Evolutionary conservation across 495 filamentous ascomycete species (phyloP).

Genomic region (Xylaria intraflava): DNA sequence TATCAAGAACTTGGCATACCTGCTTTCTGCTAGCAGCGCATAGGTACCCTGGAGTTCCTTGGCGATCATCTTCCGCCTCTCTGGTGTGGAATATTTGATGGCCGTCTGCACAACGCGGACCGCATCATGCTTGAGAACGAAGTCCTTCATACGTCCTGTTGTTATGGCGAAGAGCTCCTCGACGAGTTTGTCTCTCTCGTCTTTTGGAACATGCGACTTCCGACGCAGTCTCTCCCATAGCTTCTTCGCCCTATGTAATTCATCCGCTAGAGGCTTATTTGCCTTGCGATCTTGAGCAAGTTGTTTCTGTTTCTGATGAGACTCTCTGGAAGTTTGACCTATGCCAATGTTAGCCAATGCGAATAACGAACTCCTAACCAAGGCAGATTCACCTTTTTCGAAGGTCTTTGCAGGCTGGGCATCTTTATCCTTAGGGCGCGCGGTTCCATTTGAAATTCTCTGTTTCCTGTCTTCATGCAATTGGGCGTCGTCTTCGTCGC

Average conservation of each 20-base stretch:
- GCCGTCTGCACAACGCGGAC: constrained; percentile 93
- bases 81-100: constrained; percentile 83
- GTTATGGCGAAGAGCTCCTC: constrained; percentile 85
- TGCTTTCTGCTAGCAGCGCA: constrained; percentile 77
- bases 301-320: constrained; percentile 87
- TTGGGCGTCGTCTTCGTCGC: constrained; percentile 29
- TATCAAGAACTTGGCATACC: constrained; percentile 93
- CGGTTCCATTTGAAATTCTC: constrained; percentile 11
- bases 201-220: constrained; percentile 81
- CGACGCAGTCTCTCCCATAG: constrained; percentile 90
- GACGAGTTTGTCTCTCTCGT: constrained; percentile 80
- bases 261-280: constrained; percentile 84
- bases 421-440: constrained; percentile 4
- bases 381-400: constrained; percentile 26
- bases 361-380: not conserved
- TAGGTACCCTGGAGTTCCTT: constrained; percentile 82
- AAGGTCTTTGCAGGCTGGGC: constrained; percentile 22
- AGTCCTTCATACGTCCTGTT: constrained; percentile 82
- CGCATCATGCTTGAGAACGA: constrained; percentile 97
- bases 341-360: constrained; percentile 6
- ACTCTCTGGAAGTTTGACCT: constrained; percentile 62
- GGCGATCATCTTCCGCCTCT: constrained; percentile 80
- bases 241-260: constrained; percentile 84
- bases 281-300: constrained; percentile 83
- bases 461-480: constrained; percentile 9